Evolutionary conservation across 2,329 filamentous ascomycete species (phyloP), one percentile per base, ranked within the genome.

Genomic region (Fusarium transvaalense): DNA sequence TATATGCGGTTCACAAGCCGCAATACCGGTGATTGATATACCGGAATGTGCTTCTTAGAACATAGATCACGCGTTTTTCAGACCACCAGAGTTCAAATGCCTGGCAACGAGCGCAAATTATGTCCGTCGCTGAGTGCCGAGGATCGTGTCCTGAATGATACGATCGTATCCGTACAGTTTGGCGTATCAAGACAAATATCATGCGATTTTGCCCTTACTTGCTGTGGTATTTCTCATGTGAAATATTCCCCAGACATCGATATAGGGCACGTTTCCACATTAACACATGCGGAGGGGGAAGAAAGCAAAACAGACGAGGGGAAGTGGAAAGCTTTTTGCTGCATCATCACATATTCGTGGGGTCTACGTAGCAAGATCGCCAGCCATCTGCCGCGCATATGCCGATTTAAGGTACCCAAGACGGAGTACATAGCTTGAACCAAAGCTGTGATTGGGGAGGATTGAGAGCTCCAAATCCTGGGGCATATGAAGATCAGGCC

Each of bases 361-460:
- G 62, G 71, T 74, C 45, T 38, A 68, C 41, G 64, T 74, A 74
- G 47, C 60, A 69, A 68, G 72, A 74, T 74, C 72, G 61, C 63
- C 71, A 43, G 39, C 54, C 72, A 74, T 74, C 72, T 74, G 59
- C 72, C 72, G 72, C 57, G 69, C 72, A 75, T 72, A 62, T 74
- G 72, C 72, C 72, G 72, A 74, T 69, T 50, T 39, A 67, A 74
- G 56, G 72, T 56, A 74, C 65, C 58, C 64, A 59, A 61, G 46
- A 60, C 55, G 55, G 54, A 62, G 53, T n/a, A 48, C 31, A 50
- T 47, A 55, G 45, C 27, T 19, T 41, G 50, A 57, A 71, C 56
- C 37, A 56, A 45, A 29, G 41, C 38, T 51, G 57, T 74, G 68
- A 74, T 74, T 74, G 71, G 71, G 59, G 58, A 66, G 59, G 51